Base-by-base conservation (phyloP, 306 rosid genomes). In the Trifolium repens region DNA sequence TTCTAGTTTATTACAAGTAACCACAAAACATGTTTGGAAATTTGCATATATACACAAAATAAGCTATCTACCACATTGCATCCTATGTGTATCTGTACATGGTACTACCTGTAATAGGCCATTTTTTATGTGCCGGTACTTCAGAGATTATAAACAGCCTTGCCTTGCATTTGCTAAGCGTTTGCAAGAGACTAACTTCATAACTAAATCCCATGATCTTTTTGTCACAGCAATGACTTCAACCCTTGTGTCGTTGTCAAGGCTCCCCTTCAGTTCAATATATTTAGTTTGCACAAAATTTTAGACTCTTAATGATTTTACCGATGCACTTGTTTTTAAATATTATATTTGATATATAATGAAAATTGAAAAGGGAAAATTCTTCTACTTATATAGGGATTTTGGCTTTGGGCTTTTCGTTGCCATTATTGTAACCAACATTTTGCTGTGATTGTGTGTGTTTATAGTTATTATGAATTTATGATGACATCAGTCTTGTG, bases 371-470 rank as follows among this genome's bases (percentile, higher is more conserved):
- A 44, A 37, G 5, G 78, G 71, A 34, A 55, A 40, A 61, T 57
- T 67, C 0, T 67, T 50, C 76, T 64, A 64, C 68, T 71, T 74
- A 72, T 72, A 12, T 40, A n/a, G 49, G 8, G 37, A 26, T 54
- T 66, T 73, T 26, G 1, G 11, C 62, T 55, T 57, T 16, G 34
- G 60, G 7, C 58, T 59, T 62, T 79, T 9, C 27, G 67, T 60
- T 73, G 34, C 64, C 43, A 49, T 76, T 39, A 16, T 60, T 78
- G 54, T 53, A 22, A 39, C 62, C 58, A 52, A 52, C 22, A 52
- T 52, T 52, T 52, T 52, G 32, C 26, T 59, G 11, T 53, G 62
- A 72, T 35, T 16, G 46, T 68, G 14, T 55, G 64, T 74, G 50
- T 35, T 32, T 59, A 4, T 76, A 16, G 66, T 43, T 75, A 24